These are phyloP conservation scores for Penicillium arizonense DNA, from an alignment of 495 filamentous ascomycete species.

Conservation along the genomic window DNA sequence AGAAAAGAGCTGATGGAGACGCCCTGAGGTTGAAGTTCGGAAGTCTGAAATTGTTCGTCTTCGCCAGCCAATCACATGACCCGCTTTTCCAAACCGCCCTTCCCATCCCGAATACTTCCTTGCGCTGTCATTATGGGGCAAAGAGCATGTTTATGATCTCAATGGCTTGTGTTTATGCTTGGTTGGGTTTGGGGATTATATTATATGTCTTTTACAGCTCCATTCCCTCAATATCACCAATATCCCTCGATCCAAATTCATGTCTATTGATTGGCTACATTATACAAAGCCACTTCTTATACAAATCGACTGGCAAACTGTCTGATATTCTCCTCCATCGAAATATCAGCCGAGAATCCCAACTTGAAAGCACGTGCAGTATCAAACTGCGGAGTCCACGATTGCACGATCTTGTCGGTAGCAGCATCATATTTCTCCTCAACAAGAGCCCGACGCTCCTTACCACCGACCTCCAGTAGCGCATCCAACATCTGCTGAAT, in stretches of 20 bases:
- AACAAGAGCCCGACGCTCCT: conserved; percentile 62
- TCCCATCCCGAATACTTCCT: conserved; percentile 40
- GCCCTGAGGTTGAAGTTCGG: conserved; percentile 51
- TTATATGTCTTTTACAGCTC: too few species aligned
- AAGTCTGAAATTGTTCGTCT: conserved; percentile 51
- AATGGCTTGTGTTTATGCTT: background rate
- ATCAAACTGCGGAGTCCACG: conserved; percentile 71
- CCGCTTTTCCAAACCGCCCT: conserved; percentile 45
- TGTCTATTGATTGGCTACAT: conserved; percentile 15
- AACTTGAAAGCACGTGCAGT: conserved; percentile 53
- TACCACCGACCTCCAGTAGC: conserved; percentile 65
- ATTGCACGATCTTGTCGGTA: conserved; percentile 68
- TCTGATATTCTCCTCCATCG: conserved; percentile 55
- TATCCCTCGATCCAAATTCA: conserved; percentile 7
- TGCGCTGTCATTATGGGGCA: conserved; percentile 2
- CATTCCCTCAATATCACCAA: background rate
- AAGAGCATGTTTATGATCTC: background rate
- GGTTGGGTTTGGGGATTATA: too few species aligned
- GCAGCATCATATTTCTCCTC: conserved; percentile 64
- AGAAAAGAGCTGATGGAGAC: conserved; percentile 38
- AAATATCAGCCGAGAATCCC: conserved; percentile 60
- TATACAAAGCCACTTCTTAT: conserved; percentile 11
- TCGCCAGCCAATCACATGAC: conserved; percentile 51
- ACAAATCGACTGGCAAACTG: conserved; percentile 45
- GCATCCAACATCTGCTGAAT: conserved; percentile 75